These are phyloP conservation scores for Hericium alpestre DNA, from an alignment of 768 basidiomycete species.

Conservation along the genomic window DNA sequence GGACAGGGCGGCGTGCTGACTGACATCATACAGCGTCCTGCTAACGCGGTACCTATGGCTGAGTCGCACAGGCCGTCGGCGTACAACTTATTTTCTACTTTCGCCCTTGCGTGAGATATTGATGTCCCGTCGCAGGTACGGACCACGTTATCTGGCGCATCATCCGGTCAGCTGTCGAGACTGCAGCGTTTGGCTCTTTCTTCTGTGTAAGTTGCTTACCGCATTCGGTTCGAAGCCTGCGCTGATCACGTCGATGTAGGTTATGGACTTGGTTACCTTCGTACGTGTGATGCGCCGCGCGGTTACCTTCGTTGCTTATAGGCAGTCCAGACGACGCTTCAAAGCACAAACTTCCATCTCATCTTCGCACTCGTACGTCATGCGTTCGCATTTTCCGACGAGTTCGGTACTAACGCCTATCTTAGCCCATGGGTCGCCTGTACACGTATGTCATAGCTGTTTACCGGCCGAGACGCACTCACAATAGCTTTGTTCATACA, in stretches of 20 bases:
- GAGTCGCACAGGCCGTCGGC: neutral
- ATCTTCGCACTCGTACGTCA: conserved; percentile 23
- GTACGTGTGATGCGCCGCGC: neutral
- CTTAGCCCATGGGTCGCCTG: neutral
- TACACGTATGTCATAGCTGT: neutral
- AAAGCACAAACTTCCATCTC: conserved; percentile 21
- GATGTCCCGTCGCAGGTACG: conserved; percentile 7
- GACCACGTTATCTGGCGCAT: conserved; percentile 21
- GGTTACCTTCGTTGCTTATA: neutral
- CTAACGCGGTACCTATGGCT: neutral
- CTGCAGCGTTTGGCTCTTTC: conserved; percentile 21
- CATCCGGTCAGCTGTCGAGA: conserved; percentile 21
- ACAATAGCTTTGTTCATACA: neutral
- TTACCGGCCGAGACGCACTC: no score
- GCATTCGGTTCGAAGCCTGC: neutral
- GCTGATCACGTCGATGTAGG: neutral
- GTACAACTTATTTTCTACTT: neutral
- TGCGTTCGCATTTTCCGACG: neutral
- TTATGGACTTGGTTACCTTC: neutral
- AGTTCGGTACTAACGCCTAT: neutral
- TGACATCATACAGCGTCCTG: neutral
- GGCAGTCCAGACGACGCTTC: neutral
- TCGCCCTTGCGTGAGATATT: neutral
- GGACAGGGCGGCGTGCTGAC: neutral
- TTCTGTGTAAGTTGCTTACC: conserved; percentile 20